Percentiles rank a stretch among this genome's conserved stretches.
Evolutionary conservation across 306 rosid genomes (phyloP).

Genomic region (Lithocarpus polystachyus): DNA sequence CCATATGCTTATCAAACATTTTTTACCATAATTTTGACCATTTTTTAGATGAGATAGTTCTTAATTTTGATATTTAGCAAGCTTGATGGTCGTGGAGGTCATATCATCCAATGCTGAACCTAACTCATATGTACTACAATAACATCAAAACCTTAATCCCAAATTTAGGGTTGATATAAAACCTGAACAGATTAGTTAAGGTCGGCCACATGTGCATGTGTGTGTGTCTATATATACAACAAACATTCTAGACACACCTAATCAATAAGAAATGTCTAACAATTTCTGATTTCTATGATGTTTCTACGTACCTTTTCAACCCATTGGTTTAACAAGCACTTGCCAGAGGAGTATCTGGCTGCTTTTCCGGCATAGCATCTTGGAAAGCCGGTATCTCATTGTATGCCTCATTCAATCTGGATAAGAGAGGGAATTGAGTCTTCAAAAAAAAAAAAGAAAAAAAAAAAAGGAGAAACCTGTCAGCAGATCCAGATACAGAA

Average conservation of each 20-base stretch:
- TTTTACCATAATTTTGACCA: too few relatives aligned
- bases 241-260: not conserved
- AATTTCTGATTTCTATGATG: not conserved
- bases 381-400: conserved; percentile 47
- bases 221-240: too few relatives aligned
- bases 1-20: too few relatives aligned
- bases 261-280: not conserved
- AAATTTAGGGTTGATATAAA: too few relatives aligned
- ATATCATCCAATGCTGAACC: too few relatives aligned
- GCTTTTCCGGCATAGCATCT: conserved; percentile 69
- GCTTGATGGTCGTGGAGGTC: too few relatives aligned
- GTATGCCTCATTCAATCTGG: conserved; percentile 64
- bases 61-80: too few relatives aligned
- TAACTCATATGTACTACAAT: too few relatives aligned
- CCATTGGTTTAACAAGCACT: conserved; percentile 23
- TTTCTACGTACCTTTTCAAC: conserved; percentile 4
- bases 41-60: too few relatives aligned
- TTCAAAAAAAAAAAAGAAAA: conserved; percentile 26
- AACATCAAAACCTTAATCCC: too few relatives aligned
- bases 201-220: too few relatives aligned
- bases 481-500: not conserved
- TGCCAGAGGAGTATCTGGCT: conserved; percentile 56
- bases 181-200: too few relatives aligned
- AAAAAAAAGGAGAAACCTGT: not conserved
- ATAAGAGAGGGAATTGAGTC: conserved; percentile 59